Evolutionary conservation across 352 stramenopile genomes (phyloP).

Genomic region (Phytophthora fragariaefolia): DNA sequence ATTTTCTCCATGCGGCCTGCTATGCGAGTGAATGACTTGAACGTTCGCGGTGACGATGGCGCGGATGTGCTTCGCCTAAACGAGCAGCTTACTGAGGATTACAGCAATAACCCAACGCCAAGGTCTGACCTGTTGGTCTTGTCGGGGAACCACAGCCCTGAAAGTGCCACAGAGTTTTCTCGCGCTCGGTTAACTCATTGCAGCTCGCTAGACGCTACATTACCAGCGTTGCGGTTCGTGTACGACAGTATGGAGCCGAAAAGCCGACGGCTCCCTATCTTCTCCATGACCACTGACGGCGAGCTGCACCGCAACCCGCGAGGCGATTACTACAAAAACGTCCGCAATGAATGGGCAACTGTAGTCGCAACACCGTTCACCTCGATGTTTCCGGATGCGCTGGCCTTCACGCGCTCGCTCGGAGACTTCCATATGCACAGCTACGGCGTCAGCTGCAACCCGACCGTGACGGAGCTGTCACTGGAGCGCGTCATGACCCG

Average conservation of each 20-base stretch:
- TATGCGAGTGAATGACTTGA: conserved; percentile 40
- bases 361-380: conserved; percentile 76
- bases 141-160: conserved; percentile 85
- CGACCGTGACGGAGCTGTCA: conserved; percentile 61
- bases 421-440: conserved; percentile 90
- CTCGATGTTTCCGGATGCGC: conserved; percentile 74
- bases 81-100: conserved; percentile 23
- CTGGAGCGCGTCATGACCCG: conserved; percentile 44
- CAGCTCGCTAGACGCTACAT: conserved; percentile 25
- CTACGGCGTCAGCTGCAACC: conserved; percentile 79
- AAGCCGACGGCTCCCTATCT: conserved; percentile 46
- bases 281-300: conserved; percentile 40
- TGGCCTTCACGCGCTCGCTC: conserved; percentile 90
- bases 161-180: conserved; percentile 78
- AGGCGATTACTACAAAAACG: conserved; percentile 91
- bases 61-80: conserved; percentile 13
- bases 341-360: conserved; percentile 92
- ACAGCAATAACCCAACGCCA: conserved; percentile 21
- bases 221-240: conserved; percentile 84
- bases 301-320: conserved; percentile 45
- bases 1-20: conserved; percentile 36
- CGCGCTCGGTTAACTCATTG: conserved; percentile 52
- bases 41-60: conserved; percentile 24
- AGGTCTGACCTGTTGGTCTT: conserved; percentile 55
- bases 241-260: conserved; percentile 71